Evolutionary conservation across 768 basidiomycete genomes (phyloP), one percentile per base, ranked within the genome.

Genomic region (Kwoniella sp.): DNA sequence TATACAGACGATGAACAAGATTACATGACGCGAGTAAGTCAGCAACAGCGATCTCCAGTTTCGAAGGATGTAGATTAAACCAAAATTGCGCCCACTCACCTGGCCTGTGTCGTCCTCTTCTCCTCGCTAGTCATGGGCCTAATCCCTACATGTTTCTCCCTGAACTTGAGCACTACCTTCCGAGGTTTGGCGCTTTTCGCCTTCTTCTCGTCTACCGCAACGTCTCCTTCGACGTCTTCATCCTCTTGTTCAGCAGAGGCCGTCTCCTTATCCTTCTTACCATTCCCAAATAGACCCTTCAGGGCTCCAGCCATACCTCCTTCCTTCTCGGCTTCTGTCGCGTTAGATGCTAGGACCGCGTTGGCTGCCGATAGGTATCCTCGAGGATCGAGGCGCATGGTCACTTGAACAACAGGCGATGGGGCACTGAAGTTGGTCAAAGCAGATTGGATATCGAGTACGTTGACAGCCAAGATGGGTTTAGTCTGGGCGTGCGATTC

Each of bases 381-480:
- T 55, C 91, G 91, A 57, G 93, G 91, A 41, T 91, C 91, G 45
- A 97, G 83, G 28, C 86, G 83, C 56, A 97, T 81, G 0, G 90
- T 92, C 20, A 92, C 88, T 79, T 93, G 93, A 73, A 98, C 85
- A 15, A 93, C 86, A 1, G 93, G 90, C 72, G 90, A 91, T 1
- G 86, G 86, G 53, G 90, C 89, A 15, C 93, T 94, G 55, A 97
- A 84, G 79, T 94, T 96, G 31, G 82, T 85, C 23, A 93, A 81
- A 1, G 92, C 92, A 67, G 90, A 87, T 2, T 85, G 82, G 54
- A 98, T 86, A 34, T 90, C 91, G 28, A 77, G 80, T 63, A 97
- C 84, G 20, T 89, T 85, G 23, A 88, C 17, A 90, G 83, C 68
- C 94, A 86, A 53, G 88, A 87, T 90, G 45, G 79, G 76, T 34